Base-by-base conservation (phyloP, 805 yeast species). In the Saccharomycopsis microspora region DNA sequence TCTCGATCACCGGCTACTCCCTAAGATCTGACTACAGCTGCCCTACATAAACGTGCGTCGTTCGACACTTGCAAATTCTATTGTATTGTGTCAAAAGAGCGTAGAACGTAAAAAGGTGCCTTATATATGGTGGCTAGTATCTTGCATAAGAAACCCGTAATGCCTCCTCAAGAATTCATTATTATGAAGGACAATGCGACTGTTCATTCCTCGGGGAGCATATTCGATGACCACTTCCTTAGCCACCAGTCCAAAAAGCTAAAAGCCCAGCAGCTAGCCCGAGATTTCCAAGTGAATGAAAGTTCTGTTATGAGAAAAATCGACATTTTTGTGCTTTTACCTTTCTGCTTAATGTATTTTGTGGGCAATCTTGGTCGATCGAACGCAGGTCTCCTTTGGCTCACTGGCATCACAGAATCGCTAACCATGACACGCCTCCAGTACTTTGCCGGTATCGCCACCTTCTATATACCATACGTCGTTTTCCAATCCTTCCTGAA, bases 311-410 rank as follows among this genome's bases (percentile, higher is more conserved):
- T 77, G 76, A 64, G 75, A 68, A 82, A 80, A 54, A 67, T 80
- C 37, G 90, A 83, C 58, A 42, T 75, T 1, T 74, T 82, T 47
- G 78, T 83, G 37, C 77, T 83, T 28, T 84, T 86, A 3, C 79
- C 85, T 28, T 80, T 82, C 55, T 78, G 85, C 59, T 59, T 81
- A 34, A 66, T 83, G 37, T 82, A 82, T 57, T 74, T 82, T 58
- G 67, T 82, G 55, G 81, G 87, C 1, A 82, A 82, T 56, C 65
- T 83, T 58, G 88, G 83, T 59, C 69, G 89, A 60, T 85, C 82
- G 44, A 82, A 82, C 59, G 79, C 82, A 49, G 77, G 86, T 34
- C 81, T 82, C 59, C 88, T 89, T 9, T 74, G 75, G 52, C 69
- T 78, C 46, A 80, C 80, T 56, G 85, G 85, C 6, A 65, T 83